A percentile compares a stretch with the other conserved stretches of the same genome.
Conservation (phyloP, 768 basidiomycete species). For the Exsudoporus frostii region DNA sequence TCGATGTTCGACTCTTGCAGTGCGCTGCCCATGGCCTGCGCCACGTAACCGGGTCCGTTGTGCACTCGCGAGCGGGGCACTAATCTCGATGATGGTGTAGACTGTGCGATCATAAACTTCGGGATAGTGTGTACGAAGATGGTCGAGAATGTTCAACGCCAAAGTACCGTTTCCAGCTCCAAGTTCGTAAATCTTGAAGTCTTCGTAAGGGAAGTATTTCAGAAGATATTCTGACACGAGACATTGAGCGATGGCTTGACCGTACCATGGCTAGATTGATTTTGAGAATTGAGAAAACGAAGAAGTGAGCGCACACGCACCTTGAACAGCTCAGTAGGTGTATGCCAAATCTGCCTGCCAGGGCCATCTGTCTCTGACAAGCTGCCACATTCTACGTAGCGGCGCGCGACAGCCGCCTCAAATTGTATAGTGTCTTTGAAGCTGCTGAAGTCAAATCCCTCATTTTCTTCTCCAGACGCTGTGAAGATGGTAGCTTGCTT, state of each 20-base stretch:
- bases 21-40: constrained; percentile 32
- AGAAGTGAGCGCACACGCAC: constrained; percentile 37
- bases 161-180: constrained; percentile 98
- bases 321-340: constrained; percentile 96
- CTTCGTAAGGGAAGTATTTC: constrained; percentile 94
- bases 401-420: constrained; percentile 71
- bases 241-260: constrained; percentile 84
- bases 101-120: constrained; percentile 91
- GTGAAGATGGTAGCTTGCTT: constrained; percentile 90
- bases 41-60: constrained; percentile 67
- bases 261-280: constrained; percentile 80
- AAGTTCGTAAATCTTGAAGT: constrained; percentile 94
- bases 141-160: constrained; percentile 83
- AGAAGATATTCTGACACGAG: constrained; percentile 89
- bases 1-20: constrained; percentile 65
- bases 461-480: constrained; percentile 40
- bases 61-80: constrained; percentile 65
- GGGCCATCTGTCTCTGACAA: constrained; percentile 59
- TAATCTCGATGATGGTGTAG: constrained; percentile 96
- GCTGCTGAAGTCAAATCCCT: constrained; percentile 61
- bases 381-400: constrained; percentile 70
- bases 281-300: constrained; percentile 5
- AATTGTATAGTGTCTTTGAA: constrained; percentile 74
- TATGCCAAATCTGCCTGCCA: constrained; percentile 96
- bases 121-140: constrained; percentile 71